Evolutionary conservation across 768 basidiomycete genomes (phyloP).

Genomic region (Hygrocybe punicea): DNA sequence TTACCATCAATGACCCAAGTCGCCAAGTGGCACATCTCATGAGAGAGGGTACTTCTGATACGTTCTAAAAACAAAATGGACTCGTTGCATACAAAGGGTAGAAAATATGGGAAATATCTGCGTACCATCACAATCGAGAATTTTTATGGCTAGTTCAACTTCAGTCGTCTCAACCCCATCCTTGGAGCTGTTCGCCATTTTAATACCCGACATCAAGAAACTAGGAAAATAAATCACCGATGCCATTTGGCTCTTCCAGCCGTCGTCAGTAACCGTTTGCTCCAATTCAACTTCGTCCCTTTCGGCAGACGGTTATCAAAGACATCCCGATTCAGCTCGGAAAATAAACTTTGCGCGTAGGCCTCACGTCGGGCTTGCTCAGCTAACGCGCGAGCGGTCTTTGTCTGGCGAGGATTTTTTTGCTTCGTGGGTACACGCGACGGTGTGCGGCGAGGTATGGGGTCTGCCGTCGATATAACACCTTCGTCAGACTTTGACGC

Average conservation of each 20-base stretch:
- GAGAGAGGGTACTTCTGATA: conserved; percentile 76
- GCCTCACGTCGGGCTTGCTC: conserved; percentile 44
- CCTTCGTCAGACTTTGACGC: conserved; percentile 7
- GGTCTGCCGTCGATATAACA: background rate
- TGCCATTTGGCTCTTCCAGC: conserved; percentile 70
- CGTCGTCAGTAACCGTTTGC: conserved; percentile 58
- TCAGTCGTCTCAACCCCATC: conserved; percentile 57
- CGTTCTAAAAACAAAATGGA: conserved; percentile 49
- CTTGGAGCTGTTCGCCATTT: conserved; percentile 27
- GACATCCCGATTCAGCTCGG: conserved; percentile 54
- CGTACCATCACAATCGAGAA: conserved; percentile 72
- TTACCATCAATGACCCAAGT: conserved; percentile 76
- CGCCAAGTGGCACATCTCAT: conserved; percentile 92
- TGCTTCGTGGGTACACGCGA: conserved; percentile 9
- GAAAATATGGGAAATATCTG: background rate
- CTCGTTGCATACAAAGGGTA: background rate
- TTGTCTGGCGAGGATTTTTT: conserved; percentile 28
- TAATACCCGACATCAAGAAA: background rate
- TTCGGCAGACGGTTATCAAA: conserved; percentile 55
- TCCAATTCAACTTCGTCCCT: conserved; percentile 62
- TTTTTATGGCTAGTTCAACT: conserved; percentile 81
- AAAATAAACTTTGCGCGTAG: conserved; percentile 60
- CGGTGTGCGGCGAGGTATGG: background rate
- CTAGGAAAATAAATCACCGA: conserved; percentile 35
- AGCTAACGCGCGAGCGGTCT: conserved; percentile 42